Conservation (phyloP, 768 basidiomycete genomes). For the Pisolithus orientalis region DNA sequence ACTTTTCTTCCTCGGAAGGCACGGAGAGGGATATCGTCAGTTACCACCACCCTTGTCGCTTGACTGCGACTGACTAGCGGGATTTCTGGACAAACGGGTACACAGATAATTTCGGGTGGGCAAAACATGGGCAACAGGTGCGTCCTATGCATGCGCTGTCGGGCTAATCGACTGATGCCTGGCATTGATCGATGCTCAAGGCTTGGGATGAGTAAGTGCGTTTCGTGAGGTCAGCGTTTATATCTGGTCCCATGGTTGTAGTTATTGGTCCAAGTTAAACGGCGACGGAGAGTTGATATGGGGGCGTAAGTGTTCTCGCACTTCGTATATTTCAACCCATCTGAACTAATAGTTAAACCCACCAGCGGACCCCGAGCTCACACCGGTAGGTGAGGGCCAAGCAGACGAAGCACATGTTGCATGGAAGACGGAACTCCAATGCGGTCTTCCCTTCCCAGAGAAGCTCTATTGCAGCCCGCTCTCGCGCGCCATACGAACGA, state of each 20-base stretch:
- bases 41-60: not conserved
- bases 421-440: constrained; percentile 44
- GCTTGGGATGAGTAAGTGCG: constrained; percentile 56
- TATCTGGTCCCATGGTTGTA: constrained; percentile 16
- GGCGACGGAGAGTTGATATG: constrained; percentile 62
- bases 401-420: constrained; percentile 37
- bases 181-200: constrained; percentile 12
- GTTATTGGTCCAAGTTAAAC: constrained; percentile 57
- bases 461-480: constrained; percentile 59
- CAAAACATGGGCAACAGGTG: constrained; percentile 54
- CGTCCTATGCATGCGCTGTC: constrained; percentile 1
- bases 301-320: constrained; percentile 54
- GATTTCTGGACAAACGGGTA: constrained; percentile 44
- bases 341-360: not conserved
- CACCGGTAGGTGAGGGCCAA: constrained; percentile 49
- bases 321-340: not conserved
- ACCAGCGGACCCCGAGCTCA: constrained; percentile 62
- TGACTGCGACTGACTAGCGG: constrained; percentile 47
- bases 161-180: not conserved
- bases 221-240: not conserved
- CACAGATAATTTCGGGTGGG: constrained; percentile 63
- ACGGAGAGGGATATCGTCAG: constrained; percentile 72
- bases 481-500: constrained; percentile 54
- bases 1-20: constrained; percentile 58
- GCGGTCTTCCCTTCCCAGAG: constrained; percentile 44